phyloP scores from a whole-genome alignment of 2,329 filamentous ascomycete species.

The Alternaria viburni region DNA sequence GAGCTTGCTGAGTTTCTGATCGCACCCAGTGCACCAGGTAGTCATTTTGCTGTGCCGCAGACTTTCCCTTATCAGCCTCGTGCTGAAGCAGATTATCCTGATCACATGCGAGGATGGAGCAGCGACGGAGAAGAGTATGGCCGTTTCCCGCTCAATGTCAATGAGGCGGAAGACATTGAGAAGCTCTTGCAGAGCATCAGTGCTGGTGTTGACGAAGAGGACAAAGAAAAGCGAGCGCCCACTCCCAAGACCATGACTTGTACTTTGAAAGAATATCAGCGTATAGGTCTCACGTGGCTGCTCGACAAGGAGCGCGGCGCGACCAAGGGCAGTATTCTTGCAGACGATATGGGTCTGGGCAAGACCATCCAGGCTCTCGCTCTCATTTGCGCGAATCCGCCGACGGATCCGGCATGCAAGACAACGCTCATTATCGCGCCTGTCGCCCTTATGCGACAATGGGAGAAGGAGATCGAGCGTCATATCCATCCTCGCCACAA shows the following conservation, averaged over 20 bases:
- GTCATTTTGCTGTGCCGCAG: conserved; percentile 23
- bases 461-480: conserved; percentile 77
- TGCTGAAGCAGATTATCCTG: not conserved
- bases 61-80: not conserved
- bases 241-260: conserved; percentile 73
- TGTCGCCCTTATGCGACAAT: conserved; percentile 80
- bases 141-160: conserved; percentile 14
- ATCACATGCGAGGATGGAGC: not conserved
- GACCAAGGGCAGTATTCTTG: conserved; percentile 75
- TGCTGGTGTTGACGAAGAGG: conserved; percentile 30
- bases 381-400: conserved; percentile 73
- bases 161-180: conserved; percentile 33
- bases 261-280: conserved; percentile 80
- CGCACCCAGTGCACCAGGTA: conserved; percentile 16
- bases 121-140: conserved; percentile 25
- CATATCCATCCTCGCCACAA: conserved; percentile 68
- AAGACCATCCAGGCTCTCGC: conserved; percentile 80
- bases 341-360: conserved; percentile 72
- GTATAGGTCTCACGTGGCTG: conserved; percentile 78
- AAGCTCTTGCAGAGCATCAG: conserved; percentile 43
- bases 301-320: conserved; percentile 73
- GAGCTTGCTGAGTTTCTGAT: conserved; percentile 40
- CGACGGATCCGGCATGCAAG: conserved; percentile 63
- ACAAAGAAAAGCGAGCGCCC: conserved; percentile 65
- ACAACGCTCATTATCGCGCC: conserved; percentile 86